These are phyloP conservation scores for Scenedesmus sp. DNA, from an alignment of 163 green algal genomes.

Conservation along the genomic window DNA sequence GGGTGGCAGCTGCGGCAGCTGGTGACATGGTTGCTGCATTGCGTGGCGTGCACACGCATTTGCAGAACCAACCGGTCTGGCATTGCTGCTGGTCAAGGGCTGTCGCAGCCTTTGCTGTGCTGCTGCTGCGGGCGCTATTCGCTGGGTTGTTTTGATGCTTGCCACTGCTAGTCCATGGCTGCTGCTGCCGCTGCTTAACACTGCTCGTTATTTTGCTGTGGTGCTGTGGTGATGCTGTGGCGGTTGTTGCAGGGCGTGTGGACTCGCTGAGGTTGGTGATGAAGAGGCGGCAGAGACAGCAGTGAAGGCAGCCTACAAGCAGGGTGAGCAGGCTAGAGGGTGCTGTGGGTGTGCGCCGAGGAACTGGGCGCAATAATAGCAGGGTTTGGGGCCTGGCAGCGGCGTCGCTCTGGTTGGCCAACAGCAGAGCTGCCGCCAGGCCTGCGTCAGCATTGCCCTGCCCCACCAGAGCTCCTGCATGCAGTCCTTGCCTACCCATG, in stretches of 20 bases:
- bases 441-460: too few relatives aligned
- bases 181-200: too few relatives aligned
- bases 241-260: conserved; percentile 69
- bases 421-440: too few relatives aligned
- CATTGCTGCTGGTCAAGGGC: background rate
- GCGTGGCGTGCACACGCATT: background rate
- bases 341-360: too few relatives aligned
- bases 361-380: too few relatives aligned
- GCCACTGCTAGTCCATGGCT: background rate
- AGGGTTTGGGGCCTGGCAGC: background rate
- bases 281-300: conserved; percentile 77
- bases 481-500: too few relatives aligned
- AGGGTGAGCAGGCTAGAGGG: conserved; percentile 56
- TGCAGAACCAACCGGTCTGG: background rate
- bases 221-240: background rate
- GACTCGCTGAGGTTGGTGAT: conserved; percentile 71
- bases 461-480: too few relatives aligned
- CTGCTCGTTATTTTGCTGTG: background rate
- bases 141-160: background rate
- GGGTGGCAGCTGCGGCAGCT: too few relatives aligned
- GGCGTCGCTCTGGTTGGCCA: background rate
- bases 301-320: conserved; percentile 76
- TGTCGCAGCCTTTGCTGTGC: background rate
- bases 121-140: background rate
- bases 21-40: background rate